A percentile compares a stretch with the other conserved stretches of the same genome.
These are phyloP conservation scores for Pythium folliculosum DNA, from an alignment of 352 stramenopile genomes.

Conservation along the genomic window DNA sequence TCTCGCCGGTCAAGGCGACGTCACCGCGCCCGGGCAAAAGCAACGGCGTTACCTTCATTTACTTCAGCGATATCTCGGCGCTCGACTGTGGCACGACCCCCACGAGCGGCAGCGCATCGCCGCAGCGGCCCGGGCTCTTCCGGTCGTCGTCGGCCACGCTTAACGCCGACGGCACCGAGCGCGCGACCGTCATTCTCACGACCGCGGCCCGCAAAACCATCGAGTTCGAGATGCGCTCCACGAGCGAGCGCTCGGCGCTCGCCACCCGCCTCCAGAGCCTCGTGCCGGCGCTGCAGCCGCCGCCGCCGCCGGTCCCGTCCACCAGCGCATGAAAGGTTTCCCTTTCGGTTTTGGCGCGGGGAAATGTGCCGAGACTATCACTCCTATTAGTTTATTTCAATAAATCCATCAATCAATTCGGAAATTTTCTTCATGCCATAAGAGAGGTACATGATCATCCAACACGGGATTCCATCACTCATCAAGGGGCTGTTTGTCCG, in stretches of 20 bases:
- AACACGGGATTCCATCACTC: constrained; percentile 3
- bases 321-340: not conserved
- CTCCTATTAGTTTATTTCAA: not conserved
- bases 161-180: constrained; percentile 29
- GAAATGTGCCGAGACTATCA: constrained; percentile 10
- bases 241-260: constrained; percentile 39
- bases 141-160: constrained; percentile 32
- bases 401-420: not conserved
- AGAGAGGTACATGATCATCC: constrained; percentile 1
- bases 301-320: not conserved
- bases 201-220: constrained; percentile 31
- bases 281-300: constrained; percentile 21
- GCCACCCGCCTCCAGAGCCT: constrained; percentile 21
- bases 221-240: constrained; percentile 51
- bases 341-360: not conserved
- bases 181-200: constrained; percentile 30
- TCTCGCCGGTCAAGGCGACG: constrained; percentile 34
- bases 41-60: constrained; percentile 14
- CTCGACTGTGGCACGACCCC: constrained; percentile 32
- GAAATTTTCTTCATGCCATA: not conserved
- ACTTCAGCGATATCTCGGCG: constrained; percentile 41
- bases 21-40: constrained; percentile 36
- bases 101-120: not conserved
- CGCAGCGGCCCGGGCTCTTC: constrained; percentile 29
- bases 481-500: not conserved